Evolutionary conservation across 129 eudicot species (phyloP), one percentile per base, ranked within the genome.

Genomic region (Logfia minima): DNA sequence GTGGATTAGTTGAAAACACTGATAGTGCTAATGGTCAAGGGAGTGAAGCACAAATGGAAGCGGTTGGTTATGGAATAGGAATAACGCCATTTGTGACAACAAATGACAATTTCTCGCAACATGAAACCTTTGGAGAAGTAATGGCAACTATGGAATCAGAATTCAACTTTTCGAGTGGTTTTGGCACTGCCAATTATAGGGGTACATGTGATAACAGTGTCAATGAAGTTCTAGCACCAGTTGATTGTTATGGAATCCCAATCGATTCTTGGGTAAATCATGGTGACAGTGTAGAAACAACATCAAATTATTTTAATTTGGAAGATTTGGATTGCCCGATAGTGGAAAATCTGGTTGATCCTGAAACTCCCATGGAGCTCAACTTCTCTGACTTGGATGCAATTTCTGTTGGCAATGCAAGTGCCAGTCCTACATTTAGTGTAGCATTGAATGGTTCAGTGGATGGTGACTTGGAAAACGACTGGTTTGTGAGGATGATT

Each of bases 181-280:
- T 51, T 70, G 39, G 52, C 43, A 48, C 41, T 41, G 19, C 34
- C 35, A 68, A 41, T 45, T 19, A 9, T 23, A 10, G 19, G 28
- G 65, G 66, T 53, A 23, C 65, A 26, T 10, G 31, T 34, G 35
- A 17, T 58, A 19, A 37, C 6, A 21, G 8, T 4, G 45, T 29
- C 4, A 7, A 8, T 8, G 63, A 71, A 51, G 45, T 0, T n/a
- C 55, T 73, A 8, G 64, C 77, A 0, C 41, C 18, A 6, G 14
- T 70, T 16, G 77, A 70, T 19, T 37, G 53, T 60, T 70, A 45
- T 16, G 82, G 82, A 22, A 45, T 62, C 32, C 53, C 71, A 8
- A 19, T 62, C 0, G 71, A 9, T 41, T 10, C 35, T 13, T 59
- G 48, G 41, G 51, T 39, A 52, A 59, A 22, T n/a, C 53, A 21